Evolutionary conservation across 2,329 filamentous ascomycete genomes (phyloP).

Genomic region (Fusarium globosum): DNA sequence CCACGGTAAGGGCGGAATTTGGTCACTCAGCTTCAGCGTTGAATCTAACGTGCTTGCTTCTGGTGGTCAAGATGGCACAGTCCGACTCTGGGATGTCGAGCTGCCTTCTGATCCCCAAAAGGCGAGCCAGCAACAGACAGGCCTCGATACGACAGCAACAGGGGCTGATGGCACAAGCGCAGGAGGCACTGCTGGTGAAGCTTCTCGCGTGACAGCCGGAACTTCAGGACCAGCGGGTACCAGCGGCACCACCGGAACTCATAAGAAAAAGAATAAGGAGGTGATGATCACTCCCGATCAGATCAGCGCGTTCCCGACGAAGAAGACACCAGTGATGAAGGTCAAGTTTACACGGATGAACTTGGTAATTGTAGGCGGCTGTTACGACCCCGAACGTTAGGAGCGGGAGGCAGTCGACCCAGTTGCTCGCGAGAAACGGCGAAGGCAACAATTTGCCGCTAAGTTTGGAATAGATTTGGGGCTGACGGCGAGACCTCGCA

Average conservation of each 20-base stretch:
- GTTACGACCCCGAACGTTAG: slow-evolving; percentile 67
- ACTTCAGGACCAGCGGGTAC: slow-evolving; percentile 45
- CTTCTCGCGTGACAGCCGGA: slow-evolving; percentile 44
- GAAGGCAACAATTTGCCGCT: slow-evolving; percentile 28
- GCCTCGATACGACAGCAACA: slow-evolving; percentile 56
- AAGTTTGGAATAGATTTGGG: slow-evolving; percentile 36
- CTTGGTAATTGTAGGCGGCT: slow-evolving; percentile 85
- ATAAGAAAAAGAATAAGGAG: slow-evolving; percentile 87
- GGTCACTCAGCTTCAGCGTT: slow-evolving; percentile 91
- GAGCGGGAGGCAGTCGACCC: slow-evolving; percentile 26
- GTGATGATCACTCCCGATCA: slow-evolving; percentile 92
- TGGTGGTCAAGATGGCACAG: slow-evolving; percentile 90
- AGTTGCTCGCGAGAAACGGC: slow-evolving; percentile 15
- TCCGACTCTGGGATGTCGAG: slow-evolving; percentile 92
- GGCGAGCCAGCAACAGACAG: slow-evolving; percentile 60
- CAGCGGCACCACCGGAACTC: slow-evolving; percentile 47
- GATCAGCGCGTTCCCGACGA: slow-evolving; percentile 93
- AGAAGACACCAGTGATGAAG: slow-evolving; percentile 94
- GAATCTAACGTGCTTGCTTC: slow-evolving; percentile 93
- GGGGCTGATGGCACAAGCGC: slow-evolving; percentile 55
- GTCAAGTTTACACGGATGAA: slow-evolving; percentile 97
- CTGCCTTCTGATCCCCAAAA: slow-evolving; percentile 74
- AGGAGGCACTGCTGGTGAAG: slow-evolving; percentile 42
- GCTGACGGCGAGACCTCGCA: slow-evolving; percentile 2
- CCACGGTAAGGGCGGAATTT: slow-evolving; percentile 92